Evolutionary conservation across 192 early-diverging fungal genomes (phyloP), one percentile per base, ranked within the genome.

Genomic region (Coemansia sp.): DNA sequence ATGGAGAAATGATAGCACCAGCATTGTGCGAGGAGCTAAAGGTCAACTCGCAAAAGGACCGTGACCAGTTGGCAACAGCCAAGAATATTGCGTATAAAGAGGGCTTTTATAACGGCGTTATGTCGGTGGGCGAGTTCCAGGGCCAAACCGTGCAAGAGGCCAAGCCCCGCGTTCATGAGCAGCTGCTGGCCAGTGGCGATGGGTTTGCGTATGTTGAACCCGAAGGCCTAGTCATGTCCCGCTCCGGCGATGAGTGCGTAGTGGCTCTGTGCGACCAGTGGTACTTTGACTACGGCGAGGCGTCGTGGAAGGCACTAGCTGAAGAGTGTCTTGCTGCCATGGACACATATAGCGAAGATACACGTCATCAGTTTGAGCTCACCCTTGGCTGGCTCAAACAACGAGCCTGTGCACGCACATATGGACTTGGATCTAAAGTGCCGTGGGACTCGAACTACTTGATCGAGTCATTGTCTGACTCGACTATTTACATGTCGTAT

Each of bases 401-500:
- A 76, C 97, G 97, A 95, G 97, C 97, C 2, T 99, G 97, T 71
- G 94, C 92, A 40, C 83, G 96, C 57, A 88, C 87, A 55, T 97
- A 92, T 62, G 97, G 97, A 38, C 86, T 99, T 55, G 97, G 97
- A 54, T 88, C 85, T 62, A 89, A 84, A 57, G 76, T 99, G 54
- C 97, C 97, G 11, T 98, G 96, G 95, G 96, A 99, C 69, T 81
- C 83, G 31, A 82, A 89, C 65, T 94, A 86, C 79, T 79, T 99
- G 71, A 94, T 99, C 62, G 97, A 99, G 84, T 94, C 92, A 37
- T 84, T 99, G 20, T 91, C 89, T 15, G 97, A 99, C 72, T 99
- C 97, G 17, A 99, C 97, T 21, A 97, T 99, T 62, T 99, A 99
- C 82, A 99, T 99, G 97, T 93, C 97, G 28, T 99, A 98, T 86